Conservation (phyloP, 345 rosid genomes). For the Eucalyptus cloeziana region DNA sequence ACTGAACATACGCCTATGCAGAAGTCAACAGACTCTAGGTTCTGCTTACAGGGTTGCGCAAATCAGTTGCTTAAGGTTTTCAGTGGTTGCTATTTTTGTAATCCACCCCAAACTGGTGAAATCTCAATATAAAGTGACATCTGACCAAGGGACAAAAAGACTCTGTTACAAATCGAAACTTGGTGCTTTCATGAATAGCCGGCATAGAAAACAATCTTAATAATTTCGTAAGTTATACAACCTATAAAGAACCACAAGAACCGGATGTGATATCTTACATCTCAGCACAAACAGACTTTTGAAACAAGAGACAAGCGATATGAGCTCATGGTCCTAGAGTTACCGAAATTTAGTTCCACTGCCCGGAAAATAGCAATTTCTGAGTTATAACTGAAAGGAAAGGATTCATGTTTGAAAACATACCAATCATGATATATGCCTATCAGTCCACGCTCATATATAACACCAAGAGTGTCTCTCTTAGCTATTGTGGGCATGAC, state of each 20-base stretch:
- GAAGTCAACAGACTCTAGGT: not conserved
- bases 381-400: not conserved
- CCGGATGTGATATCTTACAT: not conserved
- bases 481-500: conserved; percentile 61
- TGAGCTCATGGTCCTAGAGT: not conserved
- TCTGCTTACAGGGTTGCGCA: not conserved
- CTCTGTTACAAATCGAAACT: not conserved
- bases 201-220: not conserved
- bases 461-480: conserved; percentile 42
- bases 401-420: not conserved
- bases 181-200: not conserved
- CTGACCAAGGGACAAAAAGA: not conserved
- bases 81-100: not conserved
- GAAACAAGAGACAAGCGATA: not conserved
- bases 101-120: not conserved
- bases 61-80: not conserved
- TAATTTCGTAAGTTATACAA: not conserved
- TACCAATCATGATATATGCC: conserved; percentile 86
- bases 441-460: conserved; percentile 56
- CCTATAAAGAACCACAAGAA: not conserved
- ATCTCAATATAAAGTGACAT: not conserved
- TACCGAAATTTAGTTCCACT: not conserved
- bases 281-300: not conserved
- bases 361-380: not conserved
- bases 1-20: not conserved